Evolutionary conservation across 768 basidiomycete genomes (phyloP).

Genomic region (Hygrocybe punicea): DNA sequence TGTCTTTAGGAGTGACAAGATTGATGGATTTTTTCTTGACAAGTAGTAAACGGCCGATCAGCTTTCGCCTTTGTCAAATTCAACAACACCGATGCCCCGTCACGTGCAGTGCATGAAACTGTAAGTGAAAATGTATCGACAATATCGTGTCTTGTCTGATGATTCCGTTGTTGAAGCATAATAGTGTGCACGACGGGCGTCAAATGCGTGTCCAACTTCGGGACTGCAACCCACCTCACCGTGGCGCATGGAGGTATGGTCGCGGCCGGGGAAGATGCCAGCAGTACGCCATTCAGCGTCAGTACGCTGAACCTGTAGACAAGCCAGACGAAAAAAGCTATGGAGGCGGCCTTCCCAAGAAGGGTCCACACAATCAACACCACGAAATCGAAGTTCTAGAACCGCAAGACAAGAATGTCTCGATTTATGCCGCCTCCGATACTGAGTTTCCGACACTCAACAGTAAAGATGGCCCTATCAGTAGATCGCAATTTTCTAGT

Average conservation of each 20-base stretch:
- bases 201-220: constrained; percentile 73
- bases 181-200: constrained; percentile 64
- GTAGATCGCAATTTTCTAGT: background rate
- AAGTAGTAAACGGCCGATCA: constrained; percentile 56
- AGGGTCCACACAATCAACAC: background rate
- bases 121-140: constrained; percentile 33
- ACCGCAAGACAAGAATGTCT: background rate
- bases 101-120: constrained; percentile 63
- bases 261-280: constrained; percentile 45
- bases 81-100: constrained; percentile 57
- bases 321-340: constrained; percentile 12
- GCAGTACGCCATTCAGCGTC: constrained; percentile 30
- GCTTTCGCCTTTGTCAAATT: constrained; percentile 81
- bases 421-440: background rate
- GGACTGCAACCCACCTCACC: constrained; percentile 56
- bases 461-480: background rate
- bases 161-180: constrained; percentile 49
- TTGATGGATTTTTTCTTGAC: background rate
- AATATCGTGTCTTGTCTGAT: background rate
- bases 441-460: constrained; percentile 1
- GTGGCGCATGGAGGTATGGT: constrained; percentile 45
- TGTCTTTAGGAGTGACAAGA: background rate
- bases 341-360: constrained; percentile 9
- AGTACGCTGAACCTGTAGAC: constrained; percentile 22
- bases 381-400: background rate